These are phyloP conservation scores for Aspergillus sclerotiicarbonarius DNA, from an alignment of 495 filamentous ascomycete genomes.

Conservation along the genomic window DNA sequence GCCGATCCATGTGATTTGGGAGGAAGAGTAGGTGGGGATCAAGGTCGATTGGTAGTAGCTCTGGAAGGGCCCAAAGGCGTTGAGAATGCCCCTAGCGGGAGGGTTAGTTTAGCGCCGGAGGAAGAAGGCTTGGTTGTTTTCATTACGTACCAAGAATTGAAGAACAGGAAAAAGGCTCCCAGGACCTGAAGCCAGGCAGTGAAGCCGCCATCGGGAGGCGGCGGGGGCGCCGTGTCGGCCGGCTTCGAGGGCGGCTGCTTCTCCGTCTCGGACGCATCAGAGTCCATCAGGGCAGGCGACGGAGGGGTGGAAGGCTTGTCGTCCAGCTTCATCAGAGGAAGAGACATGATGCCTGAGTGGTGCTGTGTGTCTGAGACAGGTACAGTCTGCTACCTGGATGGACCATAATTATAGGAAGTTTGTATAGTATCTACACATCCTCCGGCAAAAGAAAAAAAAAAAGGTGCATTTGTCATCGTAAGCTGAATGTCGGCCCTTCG, in stretches of 20 bases:
- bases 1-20: constrained; percentile 59
- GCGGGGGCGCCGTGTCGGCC: neutral
- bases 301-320: neutral
- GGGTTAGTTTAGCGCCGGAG: neutral
- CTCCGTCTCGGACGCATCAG: neutral
- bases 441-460: too few species aligned
- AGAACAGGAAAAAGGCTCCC: constrained; percentile 1
- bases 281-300: neutral
- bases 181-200: neutral
- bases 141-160: constrained; percentile 1
- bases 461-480: too few species aligned
- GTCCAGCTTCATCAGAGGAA: neutral
- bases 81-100: constrained; percentile 9
- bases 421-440: too few species aligned
- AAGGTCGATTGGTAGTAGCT: constrained; percentile 55
- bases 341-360: neutral
- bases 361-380: too few species aligned
- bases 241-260: neutral
- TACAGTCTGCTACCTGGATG: too few species aligned
- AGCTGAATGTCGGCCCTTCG: too few species aligned
- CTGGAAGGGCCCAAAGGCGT: constrained; percentile 32
- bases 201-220: neutral
- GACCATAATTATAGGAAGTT: too few species aligned
- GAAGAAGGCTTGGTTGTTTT: neutral
- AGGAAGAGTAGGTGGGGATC: constrained; percentile 45